Base-by-base conservation (phyloP, 176 grass and related monocot genomes). In the Oryza meyeriana region DNA sequence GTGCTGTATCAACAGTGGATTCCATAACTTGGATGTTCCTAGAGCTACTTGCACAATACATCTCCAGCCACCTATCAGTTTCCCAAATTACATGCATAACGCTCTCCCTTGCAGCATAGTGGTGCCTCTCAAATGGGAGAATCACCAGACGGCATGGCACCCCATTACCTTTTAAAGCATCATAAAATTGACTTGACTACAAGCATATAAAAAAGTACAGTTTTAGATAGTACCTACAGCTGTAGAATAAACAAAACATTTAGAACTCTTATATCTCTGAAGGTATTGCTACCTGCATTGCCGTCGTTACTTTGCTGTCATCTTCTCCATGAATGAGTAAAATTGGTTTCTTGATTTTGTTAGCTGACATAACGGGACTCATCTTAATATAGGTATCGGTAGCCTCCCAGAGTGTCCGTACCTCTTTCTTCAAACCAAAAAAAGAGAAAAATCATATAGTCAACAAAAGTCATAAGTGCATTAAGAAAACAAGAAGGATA, bases 51-150 rank as follows among this genome's bases (percentile, higher is more conserved):
- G 75, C 61, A 75, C 89, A 97, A 74, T 97, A 91, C 16, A 89
- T 93, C 47, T 90, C 89, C 30, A 94, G 89, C 94, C 91, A 97
- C 66, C 83, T 85, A 69, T 94, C 85, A 78, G 94, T 91, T 85
- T 94, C 94, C 91, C 94, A 91, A 75, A 94, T 90, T 71, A 97
- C 87, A 83, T 97, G 89, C 94, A 97, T 91, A 66, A 91, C 88
- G 82, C 94, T 97, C 79, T 97, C 89, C 65, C 91, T 85, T 64
- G 89, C 86, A 73, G 84, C 76, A 81, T 97, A 97, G 20, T 83
- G 88, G 62, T 97, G 94, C 76, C 91, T 83, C 76, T 94, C 91
- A 12, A 85, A 86, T 59, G 89, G 91, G 27, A 94, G 94, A 88
- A 97, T 79, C 12, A 97, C 94, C 64, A 94, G 82, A 66, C 87